Evolutionary conservation across 2,329 filamentous ascomycete genomes (phyloP).

Genomic region (Colletotrichum simmondsii): DNA sequence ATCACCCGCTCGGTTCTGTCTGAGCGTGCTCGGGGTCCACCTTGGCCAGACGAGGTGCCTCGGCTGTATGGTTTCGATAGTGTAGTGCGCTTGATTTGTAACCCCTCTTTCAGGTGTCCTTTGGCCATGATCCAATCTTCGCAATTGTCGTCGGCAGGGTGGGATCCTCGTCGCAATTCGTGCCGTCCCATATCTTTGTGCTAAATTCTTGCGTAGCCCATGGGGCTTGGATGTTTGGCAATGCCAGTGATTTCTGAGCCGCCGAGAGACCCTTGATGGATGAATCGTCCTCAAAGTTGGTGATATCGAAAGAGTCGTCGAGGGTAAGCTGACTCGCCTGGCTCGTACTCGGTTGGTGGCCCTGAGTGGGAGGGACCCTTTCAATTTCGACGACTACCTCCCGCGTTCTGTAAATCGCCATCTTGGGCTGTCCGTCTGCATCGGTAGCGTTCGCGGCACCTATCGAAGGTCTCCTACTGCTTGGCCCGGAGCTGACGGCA

Average conservation of each 20-base stretch:
- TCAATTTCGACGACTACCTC: constrained; percentile 29
- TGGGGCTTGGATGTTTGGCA: constrained; percentile 18
- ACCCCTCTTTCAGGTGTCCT: background rate
- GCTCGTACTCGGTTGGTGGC: background rate
- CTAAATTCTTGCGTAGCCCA: constrained; percentile 26
- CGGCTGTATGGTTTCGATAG: background rate
- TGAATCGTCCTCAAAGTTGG: background rate
- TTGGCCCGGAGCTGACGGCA: constrained; percentile 11
- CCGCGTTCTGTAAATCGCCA: constrained; percentile 25
- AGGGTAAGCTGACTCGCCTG: background rate
- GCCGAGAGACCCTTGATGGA: background rate
- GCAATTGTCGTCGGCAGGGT: constrained; percentile 15
- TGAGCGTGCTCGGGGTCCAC: background rate
- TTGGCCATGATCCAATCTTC: constrained; percentile 16
- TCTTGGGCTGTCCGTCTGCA: constrained; percentile 24
- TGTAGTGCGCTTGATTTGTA: background rate
- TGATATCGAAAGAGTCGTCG: background rate
- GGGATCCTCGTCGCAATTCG: constrained; percentile 29
- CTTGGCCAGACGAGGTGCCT: background rate
- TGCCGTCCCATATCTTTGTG: constrained; percentile 30
- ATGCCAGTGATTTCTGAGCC: constrained; percentile 10
- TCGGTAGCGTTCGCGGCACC: background rate
- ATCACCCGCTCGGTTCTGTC: background rate
- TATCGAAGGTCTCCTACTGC: background rate
- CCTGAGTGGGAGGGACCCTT: background rate